Evolutionary conservation across 2,329 filamentous ascomycete genomes (phyloP).

Genomic region (Fusarium paranaense): DNA sequence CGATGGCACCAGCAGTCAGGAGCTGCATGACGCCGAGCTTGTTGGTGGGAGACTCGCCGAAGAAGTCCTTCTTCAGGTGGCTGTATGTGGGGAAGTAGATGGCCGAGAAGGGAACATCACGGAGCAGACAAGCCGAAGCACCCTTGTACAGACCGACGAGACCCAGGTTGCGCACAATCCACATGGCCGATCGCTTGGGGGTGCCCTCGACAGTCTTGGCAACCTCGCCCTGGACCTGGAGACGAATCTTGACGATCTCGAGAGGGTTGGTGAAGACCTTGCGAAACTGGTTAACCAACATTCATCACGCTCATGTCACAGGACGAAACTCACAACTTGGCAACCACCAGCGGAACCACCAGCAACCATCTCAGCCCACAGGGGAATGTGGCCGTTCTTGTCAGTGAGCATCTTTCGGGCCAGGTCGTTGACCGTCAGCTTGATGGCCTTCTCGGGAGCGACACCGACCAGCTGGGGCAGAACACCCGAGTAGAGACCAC

Average conservation of each 20-base stretch:
- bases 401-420: conserved; percentile 82
- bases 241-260: conserved; percentile 98
- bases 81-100: conserved; percentile 99
- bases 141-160: conserved; percentile 97
- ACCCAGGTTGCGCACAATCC: conserved; percentile 96
- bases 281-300: conserved; percentile 2
- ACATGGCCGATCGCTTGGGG: conserved; percentile 92
- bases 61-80: conserved; percentile 93
- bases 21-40: conserved; percentile 92
- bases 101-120: conserved; percentile 96
- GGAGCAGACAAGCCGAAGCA: conserved; percentile 90
- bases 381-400: conserved; percentile 79
- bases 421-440: conserved; percentile 97
- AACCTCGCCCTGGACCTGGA: conserved; percentile 97
- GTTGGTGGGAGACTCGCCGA: conserved; percentile 88
- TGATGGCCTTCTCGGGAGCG: conserved; percentile 99
- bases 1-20: conserved; percentile 92
- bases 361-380: conserved; percentile 81
- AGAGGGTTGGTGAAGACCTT: conserved; percentile 97
- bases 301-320: background rate
- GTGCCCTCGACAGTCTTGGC: conserved; percentile 86
- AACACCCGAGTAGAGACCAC: conserved; percentile 93
- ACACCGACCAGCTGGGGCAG: conserved; percentile 96
- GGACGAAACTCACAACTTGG: conserved; percentile 85
- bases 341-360: conserved; percentile 92